These are phyloP conservation scores for Irpex rosettiformis DNA, from an alignment of 1,284 basidiomycete genomes.

Conservation along the genomic window DNA sequence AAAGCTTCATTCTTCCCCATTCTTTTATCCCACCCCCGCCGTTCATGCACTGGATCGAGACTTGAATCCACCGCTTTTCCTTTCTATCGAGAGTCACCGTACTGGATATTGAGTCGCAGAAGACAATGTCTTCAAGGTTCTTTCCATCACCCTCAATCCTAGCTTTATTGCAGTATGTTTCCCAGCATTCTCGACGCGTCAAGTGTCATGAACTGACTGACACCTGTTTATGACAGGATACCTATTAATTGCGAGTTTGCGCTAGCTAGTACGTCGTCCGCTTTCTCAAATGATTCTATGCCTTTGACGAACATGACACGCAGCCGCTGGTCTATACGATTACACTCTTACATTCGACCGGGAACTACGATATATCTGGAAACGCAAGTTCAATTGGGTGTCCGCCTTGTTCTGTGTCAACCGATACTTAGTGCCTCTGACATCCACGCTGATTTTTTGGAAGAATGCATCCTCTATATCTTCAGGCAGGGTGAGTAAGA, in stretches of 20 bases:
- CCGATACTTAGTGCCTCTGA: background rate
- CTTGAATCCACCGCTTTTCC: too few species aligned
- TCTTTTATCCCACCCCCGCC: background rate
- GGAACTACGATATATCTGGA: background rate
- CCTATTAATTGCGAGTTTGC: conserved; percentile 2
- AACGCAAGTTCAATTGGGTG: background rate
- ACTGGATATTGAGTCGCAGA: too few species aligned
- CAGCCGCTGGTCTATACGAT: background rate
- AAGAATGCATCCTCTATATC: background rate
- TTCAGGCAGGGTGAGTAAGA: background rate
- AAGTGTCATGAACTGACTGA: background rate
- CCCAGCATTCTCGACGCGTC: background rate
- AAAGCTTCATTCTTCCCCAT: too few species aligned
- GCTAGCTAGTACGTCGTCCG: background rate
- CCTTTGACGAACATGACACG: background rate
- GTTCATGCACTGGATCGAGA: background rate
- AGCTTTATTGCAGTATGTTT: background rate
- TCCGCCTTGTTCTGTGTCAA: background rate
- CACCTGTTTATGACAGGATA: background rate
- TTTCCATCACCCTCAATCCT: background rate
- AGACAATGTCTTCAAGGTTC: background rate
- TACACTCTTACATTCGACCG: background rate
- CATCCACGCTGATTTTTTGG: background rate
- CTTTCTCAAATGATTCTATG: background rate
- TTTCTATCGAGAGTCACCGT: too few species aligned